A percentile compares a stretch with the other conserved stretches of the same genome.
Conservation (phyloP, 2,329 filamentous ascomycete genomes). For the Hortaea sp. region DNA sequence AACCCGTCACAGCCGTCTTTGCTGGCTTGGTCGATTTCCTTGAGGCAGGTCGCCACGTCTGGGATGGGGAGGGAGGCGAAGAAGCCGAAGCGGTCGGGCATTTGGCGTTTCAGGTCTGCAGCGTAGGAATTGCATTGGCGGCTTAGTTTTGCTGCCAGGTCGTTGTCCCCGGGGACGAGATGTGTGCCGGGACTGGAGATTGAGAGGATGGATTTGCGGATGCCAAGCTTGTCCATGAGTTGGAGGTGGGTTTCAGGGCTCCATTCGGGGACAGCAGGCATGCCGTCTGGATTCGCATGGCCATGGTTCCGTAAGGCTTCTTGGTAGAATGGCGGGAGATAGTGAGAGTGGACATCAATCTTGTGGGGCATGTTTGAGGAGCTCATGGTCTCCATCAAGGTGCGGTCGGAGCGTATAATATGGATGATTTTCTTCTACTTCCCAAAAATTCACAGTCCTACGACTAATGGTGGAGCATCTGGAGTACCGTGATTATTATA, state of each 20-base stretch:
- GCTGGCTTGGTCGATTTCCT: conserved; percentile 38
- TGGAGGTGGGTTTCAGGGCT: conserved; percentile 35
- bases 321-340: conserved; percentile 34
- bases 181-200: conserved; percentile 46
- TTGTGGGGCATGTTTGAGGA: conserved; percentile 13
- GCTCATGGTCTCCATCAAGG: not conserved
- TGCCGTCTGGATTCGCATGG: conserved; percentile 38
- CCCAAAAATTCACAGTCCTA: no score
- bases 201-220: conserved; percentile 44
- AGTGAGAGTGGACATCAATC: conserved; percentile 42
- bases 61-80: conserved; percentile 46
- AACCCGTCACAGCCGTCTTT: conserved; percentile 42
- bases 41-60: conserved; percentile 36
- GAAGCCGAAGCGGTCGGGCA: conserved; percentile 38
- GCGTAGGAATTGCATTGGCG: conserved; percentile 34
- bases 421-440: no score
- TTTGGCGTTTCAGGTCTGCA: conserved; percentile 26
- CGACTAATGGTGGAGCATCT: no score
- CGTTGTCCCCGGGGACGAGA: conserved; percentile 31
- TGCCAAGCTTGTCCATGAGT: conserved; percentile 41
- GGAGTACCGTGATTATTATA: no score
- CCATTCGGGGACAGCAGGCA: conserved; percentile 38
- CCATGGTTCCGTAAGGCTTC: conserved; percentile 31
- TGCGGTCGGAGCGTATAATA: no score
- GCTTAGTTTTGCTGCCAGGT: conserved; percentile 28